Base-by-base conservation (phyloP, 345 rosid species). In the Populus simonii region DNA sequence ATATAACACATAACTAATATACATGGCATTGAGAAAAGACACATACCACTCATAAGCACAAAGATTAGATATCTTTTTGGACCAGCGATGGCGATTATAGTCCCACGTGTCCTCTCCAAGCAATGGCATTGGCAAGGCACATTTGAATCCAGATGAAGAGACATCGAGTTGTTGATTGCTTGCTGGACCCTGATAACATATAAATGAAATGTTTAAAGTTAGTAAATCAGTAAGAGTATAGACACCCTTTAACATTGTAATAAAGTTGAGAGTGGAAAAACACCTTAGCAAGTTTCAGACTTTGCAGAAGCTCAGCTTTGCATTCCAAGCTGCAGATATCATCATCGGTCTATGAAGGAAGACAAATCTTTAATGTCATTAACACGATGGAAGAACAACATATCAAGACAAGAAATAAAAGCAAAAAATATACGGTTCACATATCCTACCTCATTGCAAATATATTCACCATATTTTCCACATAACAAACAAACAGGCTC, bases 311-410 rank as follows among this genome's bases (percentile, higher is more conserved):
- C 77, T 81, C 87, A 39, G 80, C 84, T 81, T 92, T 92, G 83
- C 96, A 92, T 76, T 92, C 96, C 81, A 84, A 57, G 84, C 92
- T 90, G 87, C 96, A 92, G 80, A 92, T 86, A 76, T 92, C 96
- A 73, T 90, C 93, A 72, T 90, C 89, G 2, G 93, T 92, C 96
- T 92, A 81, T 72, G 66, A 79, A 68, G 57, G 71, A 69, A 79
- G 6, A 65, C 16, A 75, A 29, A 57, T 69, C n/a, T n/a, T 70
- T 35, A 41, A 73, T 20, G 41, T 65, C 38, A 79, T 13, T 23
- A 23, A 29, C 65, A 61, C 63, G 12, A 77, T 25, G 62, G 45
- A 76, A 80, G 75, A n/a, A 3, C 36, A 41, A 39, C 53, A 47
- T 23, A 49, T 23, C 41, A 47, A 66, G 16, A 70, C 31, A 33